A percentile compares a stretch with the other conserved stretches of the same genome.
Evolutionary conservation across 768 basidiomycete species (phyloP).

Genomic region (Favolaschia claudopus): DNA sequence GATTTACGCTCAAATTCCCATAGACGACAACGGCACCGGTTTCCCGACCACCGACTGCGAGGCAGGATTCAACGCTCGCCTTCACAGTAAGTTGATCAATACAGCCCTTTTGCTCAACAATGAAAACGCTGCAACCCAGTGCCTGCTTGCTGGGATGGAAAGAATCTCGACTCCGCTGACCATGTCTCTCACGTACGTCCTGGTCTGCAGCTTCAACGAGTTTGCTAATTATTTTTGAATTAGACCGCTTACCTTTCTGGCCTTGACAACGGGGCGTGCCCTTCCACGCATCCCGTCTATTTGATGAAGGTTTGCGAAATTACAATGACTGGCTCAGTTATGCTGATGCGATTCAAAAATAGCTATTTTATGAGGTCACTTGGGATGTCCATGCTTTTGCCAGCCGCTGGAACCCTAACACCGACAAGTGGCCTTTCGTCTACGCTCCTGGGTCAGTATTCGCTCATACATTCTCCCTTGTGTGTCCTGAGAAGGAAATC

Average conservation of each 20-base stretch:
- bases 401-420: slow-evolving; percentile 42
- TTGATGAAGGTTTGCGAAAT: slow-evolving; percentile 39
- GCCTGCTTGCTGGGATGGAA: slow-evolving; percentile 49
- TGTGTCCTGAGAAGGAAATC: neutral
- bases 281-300: slow-evolving; percentile 44
- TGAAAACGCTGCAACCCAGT: neutral
- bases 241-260: slow-evolving; percentile 34
- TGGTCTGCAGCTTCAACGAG: too few species aligned
- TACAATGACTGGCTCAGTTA: neutral
- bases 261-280: slow-evolving; percentile 48
- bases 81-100: slow-evolving; percentile 42
- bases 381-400: slow-evolving; percentile 47
- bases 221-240: too few species aligned
- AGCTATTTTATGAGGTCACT: slow-evolving; percentile 47
- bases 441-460: slow-evolving; percentile 51
- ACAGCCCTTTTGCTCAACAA: neutral
- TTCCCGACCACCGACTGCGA: slow-evolving; percentile 54
- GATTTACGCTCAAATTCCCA: neutral
- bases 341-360: too few species aligned
- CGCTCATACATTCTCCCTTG: neutral
- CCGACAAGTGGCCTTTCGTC: slow-evolving; percentile 50
- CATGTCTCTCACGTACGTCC: slow-evolving; percentile 44
- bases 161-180: slow-evolving; percentile 50
- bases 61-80: slow-evolving; percentile 46
- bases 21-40: slow-evolving; percentile 35